Percentiles rank a stretch among this genome's conserved stretches.
phyloP scores from a whole-genome alignment of 163 green algal species.

The Scenedesmus sp. region DNA sequence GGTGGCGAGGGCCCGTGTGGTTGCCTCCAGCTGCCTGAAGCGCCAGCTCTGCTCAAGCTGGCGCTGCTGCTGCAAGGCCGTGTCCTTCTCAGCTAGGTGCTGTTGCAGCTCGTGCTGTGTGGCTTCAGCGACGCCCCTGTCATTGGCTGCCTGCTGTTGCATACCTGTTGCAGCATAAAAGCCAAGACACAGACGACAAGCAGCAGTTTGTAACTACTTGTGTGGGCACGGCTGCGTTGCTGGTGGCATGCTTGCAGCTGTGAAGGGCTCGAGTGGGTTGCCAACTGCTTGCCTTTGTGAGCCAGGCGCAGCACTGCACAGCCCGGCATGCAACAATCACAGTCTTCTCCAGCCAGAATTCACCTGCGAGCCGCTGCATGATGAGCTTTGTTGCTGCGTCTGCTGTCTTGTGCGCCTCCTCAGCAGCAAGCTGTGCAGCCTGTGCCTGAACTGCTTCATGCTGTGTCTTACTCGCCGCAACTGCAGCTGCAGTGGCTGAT shows the following conservation, averaged over 20 bases:
- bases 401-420: constrained; percentile 26
- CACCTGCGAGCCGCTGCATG: constrained; percentile 35
- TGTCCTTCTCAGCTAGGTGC: neutral
- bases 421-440: constrained; percentile 11
- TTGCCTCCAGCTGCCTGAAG: constrained; percentile 36
- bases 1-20: neutral
- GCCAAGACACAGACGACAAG: neutral
- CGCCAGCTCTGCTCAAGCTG: constrained; percentile 20
- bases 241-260: neutral
- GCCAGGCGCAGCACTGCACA: neutral
- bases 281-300: neutral
- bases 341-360: neutral
- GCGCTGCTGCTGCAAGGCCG: neutral
- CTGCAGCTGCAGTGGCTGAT: neutral
- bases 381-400: constrained; percentile 19
- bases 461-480: neutral
- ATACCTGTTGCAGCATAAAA: neutral
- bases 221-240: neutral
- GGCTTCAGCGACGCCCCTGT: constrained; percentile 10
- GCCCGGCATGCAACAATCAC: neutral
- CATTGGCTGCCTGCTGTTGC: neutral
- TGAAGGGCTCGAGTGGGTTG: neutral
- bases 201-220: neutral
- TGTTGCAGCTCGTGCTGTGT: constrained; percentile 23
- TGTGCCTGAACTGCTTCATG: neutral